These are phyloP conservation scores for Linum usitatissimum DNA, from an alignment of 345 rosid genomes.

Conservation along the genomic window DNA sequence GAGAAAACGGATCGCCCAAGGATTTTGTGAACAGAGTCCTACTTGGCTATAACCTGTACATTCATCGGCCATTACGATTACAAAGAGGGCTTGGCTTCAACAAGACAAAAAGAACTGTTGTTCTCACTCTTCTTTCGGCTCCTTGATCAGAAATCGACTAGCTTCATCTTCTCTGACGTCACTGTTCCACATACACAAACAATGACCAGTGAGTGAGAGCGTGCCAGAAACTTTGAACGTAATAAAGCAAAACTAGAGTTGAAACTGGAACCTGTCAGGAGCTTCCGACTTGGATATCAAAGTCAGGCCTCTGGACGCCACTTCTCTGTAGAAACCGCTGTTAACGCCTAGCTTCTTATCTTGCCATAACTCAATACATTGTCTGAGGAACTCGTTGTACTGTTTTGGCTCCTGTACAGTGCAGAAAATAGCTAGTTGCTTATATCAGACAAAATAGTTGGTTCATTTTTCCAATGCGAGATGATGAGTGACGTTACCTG, in stretches of 20 bases:
- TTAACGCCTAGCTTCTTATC: slow-evolving; percentile 19
- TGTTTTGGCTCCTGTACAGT: slow-evolving; percentile 64
- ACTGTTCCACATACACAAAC: slow-evolving; percentile 29
- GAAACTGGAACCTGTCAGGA: slow-evolving; percentile 51
- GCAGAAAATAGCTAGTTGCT: background rate
- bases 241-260: background rate
- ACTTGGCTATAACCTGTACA: too few relatives aligned
- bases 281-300: slow-evolving; percentile 79
- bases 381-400: slow-evolving; percentile 52
- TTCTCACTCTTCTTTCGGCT: background rate
- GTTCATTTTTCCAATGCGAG: too few relatives aligned
- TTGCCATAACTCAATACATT: slow-evolving; percentile 30
- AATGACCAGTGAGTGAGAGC: background rate
- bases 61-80: too few relatives aligned
- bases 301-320: slow-evolving; percentile 37
- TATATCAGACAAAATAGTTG: too few relatives aligned
- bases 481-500: slow-evolving; percentile 34
- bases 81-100: too few relatives aligned
- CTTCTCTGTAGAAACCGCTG: slow-evolving; percentile 31
- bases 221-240: background rate
- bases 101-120: too few relatives aligned
- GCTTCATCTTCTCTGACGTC: slow-evolving; percentile 58
- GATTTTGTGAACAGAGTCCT: too few relatives aligned
- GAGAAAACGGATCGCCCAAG: too few relatives aligned
- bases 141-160: slow-evolving; percentile 20